A percentile compares a stretch with the other conserved stretches of the same genome.
Evolutionary conservation across 1,284 basidiomycete species (phyloP).

Genomic region (Microbotryum silenes-acaulis): DNA sequence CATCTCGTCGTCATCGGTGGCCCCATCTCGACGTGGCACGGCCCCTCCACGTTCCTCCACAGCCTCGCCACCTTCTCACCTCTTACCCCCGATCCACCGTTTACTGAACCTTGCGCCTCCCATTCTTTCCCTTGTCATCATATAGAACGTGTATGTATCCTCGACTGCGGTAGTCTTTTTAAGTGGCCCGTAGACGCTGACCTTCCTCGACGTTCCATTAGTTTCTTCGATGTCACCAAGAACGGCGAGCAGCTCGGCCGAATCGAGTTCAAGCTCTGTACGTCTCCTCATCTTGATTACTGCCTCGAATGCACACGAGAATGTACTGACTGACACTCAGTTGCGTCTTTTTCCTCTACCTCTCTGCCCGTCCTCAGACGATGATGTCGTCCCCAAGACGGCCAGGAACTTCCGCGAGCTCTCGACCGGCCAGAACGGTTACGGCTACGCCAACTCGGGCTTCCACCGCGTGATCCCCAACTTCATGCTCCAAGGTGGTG

Average conservation of each 20-base stretch:
- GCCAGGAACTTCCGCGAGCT: constrained; percentile 81
- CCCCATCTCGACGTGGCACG: no score
- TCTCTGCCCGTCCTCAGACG: constrained; percentile 36
- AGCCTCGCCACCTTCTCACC: no score
- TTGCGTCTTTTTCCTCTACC: constrained; percentile 36
- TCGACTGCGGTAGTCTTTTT: neutral
- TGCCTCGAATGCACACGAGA: constrained; percentile 60
- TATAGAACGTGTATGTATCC: constrained; percentile 43
- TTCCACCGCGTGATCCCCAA: constrained; percentile 80
- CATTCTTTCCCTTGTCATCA: constrained; percentile 18
- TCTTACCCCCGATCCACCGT: neutral
- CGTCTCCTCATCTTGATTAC: constrained; percentile 29
- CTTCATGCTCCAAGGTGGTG: constrained; percentile 48
- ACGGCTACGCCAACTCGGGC: constrained; percentile 46
- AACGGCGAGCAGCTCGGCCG: constrained; percentile 37
- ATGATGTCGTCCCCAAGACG: constrained; percentile 72
- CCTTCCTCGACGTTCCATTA: neutral
- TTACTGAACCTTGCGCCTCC: constrained; percentile 8
- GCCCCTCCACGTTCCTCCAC: neutral
- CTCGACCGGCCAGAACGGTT: constrained; percentile 76
- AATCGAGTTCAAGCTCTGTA: constrained; percentile 45
- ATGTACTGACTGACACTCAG: constrained; percentile 39
- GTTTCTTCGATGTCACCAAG: constrained; percentile 33
- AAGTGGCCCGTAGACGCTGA: neutral
- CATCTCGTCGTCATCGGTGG: no score